Base-by-base conservation (phyloP, 163 green algal species). In the Scenedesmus sp. region DNA sequence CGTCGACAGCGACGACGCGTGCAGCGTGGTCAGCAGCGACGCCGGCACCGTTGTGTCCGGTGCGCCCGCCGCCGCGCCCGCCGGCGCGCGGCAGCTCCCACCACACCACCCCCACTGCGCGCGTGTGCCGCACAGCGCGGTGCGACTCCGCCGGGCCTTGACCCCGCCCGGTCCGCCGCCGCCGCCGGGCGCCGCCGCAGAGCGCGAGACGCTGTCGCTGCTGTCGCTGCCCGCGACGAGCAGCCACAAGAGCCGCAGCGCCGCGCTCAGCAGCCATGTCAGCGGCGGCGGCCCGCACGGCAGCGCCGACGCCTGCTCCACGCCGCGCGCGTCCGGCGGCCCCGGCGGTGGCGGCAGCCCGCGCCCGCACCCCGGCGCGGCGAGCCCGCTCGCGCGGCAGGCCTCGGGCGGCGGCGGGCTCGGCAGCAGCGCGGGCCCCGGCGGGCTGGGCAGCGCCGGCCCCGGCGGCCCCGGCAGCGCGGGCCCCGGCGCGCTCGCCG, bases 11-110 rank as follows among this genome's bases (percentile, higher is more conserved):
- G 66, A 75, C 28, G 66, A 75, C 18, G 34, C 50, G 28, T 50
- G 66, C 50, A 75, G 50, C 44, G 56, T 78, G 4, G 56, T 70
- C 42, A 78, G 70, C 70, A 78, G 70, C 36, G 70, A 78, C 13
- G 53, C 70, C 3, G 53, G 53, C 26, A 69, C 62, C 4, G 6
- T 51, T 24, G 6, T 36, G 3, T 78, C 56, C 47, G 70, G 70
- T 78, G 66, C 31, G 64, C 7, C 6, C 26, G 50, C 50, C 33
- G n/a, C n/a, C n/a, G n/a, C n/a, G n/a, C n/a, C n/a, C n/a, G n/a
- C n/a, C n/a, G n/a, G n/a, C n/a, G n/a, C n/a, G n/a, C n/a, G n/a
- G n/a, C n/a, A n/a, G n/a, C n/a, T n/a, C n/a, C n/a, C n/a, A n/a
- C n/a, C n/a, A n/a, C n/a, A n/a, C n/a, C n/a, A n/a, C n/a, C n/a